A percentile compares a stretch with the other conserved stretches of the same genome.
Evolutionary conservation across 2,329 filamentous ascomycete genomes (phyloP).

Genomic region (Aspergillus sp.): DNA sequence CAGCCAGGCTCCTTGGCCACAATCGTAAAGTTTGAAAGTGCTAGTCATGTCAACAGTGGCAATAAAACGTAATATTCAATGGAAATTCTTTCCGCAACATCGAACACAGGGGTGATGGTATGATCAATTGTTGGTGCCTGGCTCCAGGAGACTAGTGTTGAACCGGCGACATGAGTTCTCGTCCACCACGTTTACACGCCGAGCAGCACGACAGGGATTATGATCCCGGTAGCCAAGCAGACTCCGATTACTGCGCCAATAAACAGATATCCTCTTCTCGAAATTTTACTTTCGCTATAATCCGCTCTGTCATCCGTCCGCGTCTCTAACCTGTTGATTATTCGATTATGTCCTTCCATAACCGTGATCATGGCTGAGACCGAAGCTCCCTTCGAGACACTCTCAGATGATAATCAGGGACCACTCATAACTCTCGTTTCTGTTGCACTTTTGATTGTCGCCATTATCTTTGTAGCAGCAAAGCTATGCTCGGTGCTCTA

Average conservation of each 20-base stretch:
- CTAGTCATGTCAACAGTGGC: too few relatives aligned
- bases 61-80: too few relatives aligned
- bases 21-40: too few relatives aligned
- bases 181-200: not conserved
- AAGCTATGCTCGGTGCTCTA: constrained; percentile 18
- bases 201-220: not conserved
- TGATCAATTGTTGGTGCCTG: too few relatives aligned
- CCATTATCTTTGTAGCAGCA: constrained; percentile 16
- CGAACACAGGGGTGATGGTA: too few relatives aligned
- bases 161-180: not conserved
- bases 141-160: too few relatives aligned
- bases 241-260: too few relatives aligned
- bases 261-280: too few relatives aligned
- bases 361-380: constrained; percentile 10
- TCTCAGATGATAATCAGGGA: constrained; percentile 16
- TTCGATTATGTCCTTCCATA: not conserved
- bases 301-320: not conserved
- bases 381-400: constrained; percentile 8
- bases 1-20: too few relatives aligned
- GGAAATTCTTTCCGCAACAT: too few relatives aligned
- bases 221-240: not conserved
- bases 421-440: constrained; percentile 16
- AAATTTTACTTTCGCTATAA: too few relatives aligned
- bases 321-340: not conserved
- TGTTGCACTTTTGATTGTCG: constrained; percentile 14